phyloP scores from a whole-genome alignment of 805 yeast genomes.

The Kodamaea hsintzibuensis region DNA sequence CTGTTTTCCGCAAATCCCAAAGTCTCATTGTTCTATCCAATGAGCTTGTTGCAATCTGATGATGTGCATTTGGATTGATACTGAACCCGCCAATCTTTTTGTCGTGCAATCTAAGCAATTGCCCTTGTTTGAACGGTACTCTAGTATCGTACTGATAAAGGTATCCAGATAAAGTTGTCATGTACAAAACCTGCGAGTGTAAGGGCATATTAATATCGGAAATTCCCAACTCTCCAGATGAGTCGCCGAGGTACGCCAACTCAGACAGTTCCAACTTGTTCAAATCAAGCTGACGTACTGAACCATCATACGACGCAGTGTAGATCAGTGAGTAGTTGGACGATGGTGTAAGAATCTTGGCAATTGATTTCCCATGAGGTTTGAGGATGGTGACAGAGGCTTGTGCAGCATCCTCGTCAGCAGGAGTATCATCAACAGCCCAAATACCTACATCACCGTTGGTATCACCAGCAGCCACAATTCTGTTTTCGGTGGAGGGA shows the following conservation, averaged over 20 bases:
- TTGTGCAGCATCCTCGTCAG: conserved; percentile 35
- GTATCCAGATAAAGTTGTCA: conserved; percentile 79
- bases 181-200: conserved; percentile 50
- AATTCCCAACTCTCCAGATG: conserved; percentile 56
- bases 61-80: conserved; percentile 64
- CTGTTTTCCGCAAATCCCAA: conserved; percentile 75
- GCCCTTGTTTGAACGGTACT: conserved; percentile 28
- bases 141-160: conserved; percentile 76
- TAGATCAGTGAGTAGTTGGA: conserved; percentile 54
- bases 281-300: conserved; percentile 72
- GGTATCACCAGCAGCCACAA: conserved; percentile 86
- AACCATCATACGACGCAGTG: conserved; percentile 86
- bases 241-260: conserved; percentile 43
- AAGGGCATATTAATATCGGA: conserved; percentile 62
- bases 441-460: conserved; percentile 86
- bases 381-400: conserved; percentile 64
- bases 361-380: conserved; percentile 74
- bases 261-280: conserved; percentile 60
- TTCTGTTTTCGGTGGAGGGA: conserved; percentile 61
- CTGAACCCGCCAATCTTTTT: conserved; percentile 91
- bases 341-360: conserved; percentile 58
- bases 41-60: conserved; percentile 84
- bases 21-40: conserved; percentile 80
- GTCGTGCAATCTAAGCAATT: conserved; percentile 68
- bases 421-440: conserved; percentile 55